These are phyloP conservation scores for Chlorella variabilis DNA, from an alignment of 163 green algal genomes.

Conservation along the genomic window DNA sequence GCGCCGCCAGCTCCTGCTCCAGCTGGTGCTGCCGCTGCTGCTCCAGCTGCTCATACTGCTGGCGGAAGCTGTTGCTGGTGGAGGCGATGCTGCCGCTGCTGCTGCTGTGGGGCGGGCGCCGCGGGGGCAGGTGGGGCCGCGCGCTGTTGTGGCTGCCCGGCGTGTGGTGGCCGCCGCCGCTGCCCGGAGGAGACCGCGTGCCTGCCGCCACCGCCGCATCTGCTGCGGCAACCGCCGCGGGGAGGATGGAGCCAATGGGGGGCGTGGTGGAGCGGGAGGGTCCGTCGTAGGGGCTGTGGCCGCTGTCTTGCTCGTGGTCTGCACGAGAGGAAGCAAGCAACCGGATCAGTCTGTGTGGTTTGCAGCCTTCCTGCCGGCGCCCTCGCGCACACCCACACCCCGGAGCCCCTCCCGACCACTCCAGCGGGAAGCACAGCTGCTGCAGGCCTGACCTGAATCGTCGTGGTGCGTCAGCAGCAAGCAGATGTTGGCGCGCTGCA, in stretches of 20 bases:
- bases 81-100: constrained; percentile 5
- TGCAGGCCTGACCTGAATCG: constrained; percentile 14
- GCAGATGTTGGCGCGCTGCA: constrained; percentile 74
- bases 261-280: constrained; percentile 12
- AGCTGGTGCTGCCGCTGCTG: constrained; percentile 4
- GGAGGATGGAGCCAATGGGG: not conserved
- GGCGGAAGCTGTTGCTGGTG: not conserved
- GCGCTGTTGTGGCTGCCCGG: not conserved
- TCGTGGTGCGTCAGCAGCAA: constrained; percentile 48
- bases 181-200: not conserved
- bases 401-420: too few relatives aligned
- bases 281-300: constrained; percentile 14
- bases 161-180: too few relatives aligned
- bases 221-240: not conserved
- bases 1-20: not conserved
- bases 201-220: not conserved
- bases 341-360: too few relatives aligned
- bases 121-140: not conserved
- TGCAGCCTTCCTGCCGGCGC: too few relatives aligned
- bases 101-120: not conserved
- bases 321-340: not conserved
- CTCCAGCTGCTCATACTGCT: constrained; percentile 8
- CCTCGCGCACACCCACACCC: too few relatives aligned
- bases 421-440: too few relatives aligned
- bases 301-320: not conserved